These are phyloP conservation scores for Gossypium herbaceum DNA, from an alignment of 345 rosid genomes.

Conservation along the genomic window DNA sequence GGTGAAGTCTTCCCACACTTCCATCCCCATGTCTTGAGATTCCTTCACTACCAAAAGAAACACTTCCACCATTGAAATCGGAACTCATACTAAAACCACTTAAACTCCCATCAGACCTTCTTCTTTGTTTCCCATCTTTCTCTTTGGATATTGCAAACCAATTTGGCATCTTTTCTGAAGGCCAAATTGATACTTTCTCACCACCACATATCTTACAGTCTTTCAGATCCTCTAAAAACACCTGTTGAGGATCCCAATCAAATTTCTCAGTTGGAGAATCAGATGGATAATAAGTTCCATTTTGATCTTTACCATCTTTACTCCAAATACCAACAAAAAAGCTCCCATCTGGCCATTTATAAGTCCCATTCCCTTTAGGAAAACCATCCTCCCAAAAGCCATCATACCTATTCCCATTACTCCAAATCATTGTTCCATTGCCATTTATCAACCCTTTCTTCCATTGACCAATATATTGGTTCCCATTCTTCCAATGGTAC, in stretches of 20 bases:
- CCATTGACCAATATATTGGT: slow-evolving; percentile 80
- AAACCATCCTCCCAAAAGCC: slow-evolving; percentile 86
- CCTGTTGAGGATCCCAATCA: slow-evolving; percentile 83
- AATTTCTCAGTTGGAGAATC: slow-evolving; percentile 39
- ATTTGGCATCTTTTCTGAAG: slow-evolving; percentile 78
- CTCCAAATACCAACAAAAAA: slow-evolving; percentile 93
- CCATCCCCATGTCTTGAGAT: slow-evolving; percentile 39
- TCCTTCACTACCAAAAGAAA: slow-evolving; percentile 28
- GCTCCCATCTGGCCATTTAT: slow-evolving; percentile 65
- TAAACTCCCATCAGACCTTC: slow-evolving; percentile 69
- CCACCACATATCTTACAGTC: slow-evolving; percentile 58
- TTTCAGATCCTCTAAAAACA: slow-evolving; percentile 46
- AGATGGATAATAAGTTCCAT: slow-evolving; percentile 79
- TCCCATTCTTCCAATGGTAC: slow-evolving; percentile 83
- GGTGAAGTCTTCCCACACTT: slow-evolving; percentile 36
- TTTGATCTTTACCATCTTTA: slow-evolving; percentile 66
- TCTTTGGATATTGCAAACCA: slow-evolving; percentile 44
- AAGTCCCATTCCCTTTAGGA: slow-evolving; percentile 90
- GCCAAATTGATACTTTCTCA: slow-evolving; percentile 57
- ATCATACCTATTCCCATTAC: slow-evolving; percentile 78
- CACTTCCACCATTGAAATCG: slow-evolving; percentile 21
- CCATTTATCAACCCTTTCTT: slow-evolving; percentile 69
- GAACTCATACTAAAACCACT: slow-evolving; percentile 33
- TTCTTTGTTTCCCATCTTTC: slow-evolving; percentile 39
- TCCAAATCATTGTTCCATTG: slow-evolving; percentile 82